phyloP scores from a whole-genome alignment of 352 stramenopile genomes.

The Globisporangium heterothallicum region DNA sequence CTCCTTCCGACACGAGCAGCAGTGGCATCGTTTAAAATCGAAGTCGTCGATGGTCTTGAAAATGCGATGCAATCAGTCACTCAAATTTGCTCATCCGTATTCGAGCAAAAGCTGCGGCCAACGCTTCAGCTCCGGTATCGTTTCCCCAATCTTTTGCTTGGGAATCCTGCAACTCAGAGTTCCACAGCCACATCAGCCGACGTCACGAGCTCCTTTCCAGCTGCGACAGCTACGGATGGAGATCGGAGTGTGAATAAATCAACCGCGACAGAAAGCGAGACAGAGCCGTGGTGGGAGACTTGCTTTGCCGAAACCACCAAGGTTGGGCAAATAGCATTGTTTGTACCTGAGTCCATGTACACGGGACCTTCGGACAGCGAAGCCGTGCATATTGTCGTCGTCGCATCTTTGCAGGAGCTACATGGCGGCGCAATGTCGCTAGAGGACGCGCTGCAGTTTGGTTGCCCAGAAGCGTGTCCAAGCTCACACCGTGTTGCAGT shows the following conservation, averaged over 20 bases:
- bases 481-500: constrained; percentile 19
- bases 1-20: constrained; percentile 34
- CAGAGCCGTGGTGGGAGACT: constrained; percentile 57
- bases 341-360: constrained; percentile 30
- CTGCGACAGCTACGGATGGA: constrained; percentile 25
- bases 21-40: constrained; percentile 43
- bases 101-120: constrained; percentile 48
- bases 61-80: constrained; percentile 26
- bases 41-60: constrained; percentile 31
- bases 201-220: constrained; percentile 6
- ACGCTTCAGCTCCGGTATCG: constrained; percentile 32
- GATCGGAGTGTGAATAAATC: constrained; percentile 10
- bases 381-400: constrained; percentile 20
- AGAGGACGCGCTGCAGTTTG: constrained; percentile 17
- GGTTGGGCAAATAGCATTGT: constrained; percentile 48
- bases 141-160: constrained; percentile 40
- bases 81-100: constrained; percentile 59
- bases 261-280: constrained; percentile 25
- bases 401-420: constrained; percentile 32
- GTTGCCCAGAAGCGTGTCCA: constrained; percentile 45
- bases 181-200: constrained; percentile 19
- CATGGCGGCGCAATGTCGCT: constrained; percentile 9
- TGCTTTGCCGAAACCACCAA: constrained; percentile 28
- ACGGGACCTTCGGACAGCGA: constrained; percentile 1
- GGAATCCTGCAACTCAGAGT: constrained; percentile 26